Percentiles rank a stretch among this genome's conserved stretches.
Conservation (phyloP, 2,329 filamentous ascomycete genomes). For the Fusarium phyllophilum region DNA sequence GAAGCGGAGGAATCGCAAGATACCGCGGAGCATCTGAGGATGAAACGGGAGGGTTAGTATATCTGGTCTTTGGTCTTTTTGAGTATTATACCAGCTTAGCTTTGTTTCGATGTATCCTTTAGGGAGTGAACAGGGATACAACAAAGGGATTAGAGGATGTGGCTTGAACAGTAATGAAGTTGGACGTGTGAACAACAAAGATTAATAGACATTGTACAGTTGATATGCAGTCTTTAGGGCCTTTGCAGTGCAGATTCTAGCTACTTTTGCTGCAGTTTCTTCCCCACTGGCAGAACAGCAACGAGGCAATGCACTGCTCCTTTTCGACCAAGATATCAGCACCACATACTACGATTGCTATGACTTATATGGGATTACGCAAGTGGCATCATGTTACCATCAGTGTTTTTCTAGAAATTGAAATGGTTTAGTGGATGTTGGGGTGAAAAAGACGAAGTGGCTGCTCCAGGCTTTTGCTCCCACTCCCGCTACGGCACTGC, state of each 20-base stretch:
- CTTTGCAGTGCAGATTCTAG: neutral
- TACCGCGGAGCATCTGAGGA: slow-evolving; percentile 26
- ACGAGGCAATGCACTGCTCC: neutral
- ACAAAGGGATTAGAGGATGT: slow-evolving; percentile 5
- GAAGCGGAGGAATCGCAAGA: slow-evolving; percentile 36
- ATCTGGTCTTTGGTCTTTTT: slow-evolving; percentile 19
- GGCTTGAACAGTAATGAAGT: neutral
- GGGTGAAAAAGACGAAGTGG: neutral
- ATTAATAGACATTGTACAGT: neutral
- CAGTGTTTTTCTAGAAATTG: neutral
- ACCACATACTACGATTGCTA: neutral
- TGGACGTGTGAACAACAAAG: neutral
- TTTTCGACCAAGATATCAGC: neutral
- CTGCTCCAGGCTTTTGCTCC: neutral
- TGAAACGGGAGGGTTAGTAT: slow-evolving; percentile 3
- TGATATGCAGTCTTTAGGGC: neutral
- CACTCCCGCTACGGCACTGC: neutral
- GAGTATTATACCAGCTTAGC: slow-evolving; percentile 19
- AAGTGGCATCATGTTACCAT: neutral
- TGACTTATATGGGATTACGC: neutral
- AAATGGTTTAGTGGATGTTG: neutral
- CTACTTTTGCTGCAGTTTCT: neutral
- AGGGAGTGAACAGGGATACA: neutral
- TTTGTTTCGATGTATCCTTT: slow-evolving; percentile 18
- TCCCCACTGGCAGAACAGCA: neutral